phyloP scores from a whole-genome alignment of 805 yeast species.

The Kluyveromyces wickerhamii region DNA sequence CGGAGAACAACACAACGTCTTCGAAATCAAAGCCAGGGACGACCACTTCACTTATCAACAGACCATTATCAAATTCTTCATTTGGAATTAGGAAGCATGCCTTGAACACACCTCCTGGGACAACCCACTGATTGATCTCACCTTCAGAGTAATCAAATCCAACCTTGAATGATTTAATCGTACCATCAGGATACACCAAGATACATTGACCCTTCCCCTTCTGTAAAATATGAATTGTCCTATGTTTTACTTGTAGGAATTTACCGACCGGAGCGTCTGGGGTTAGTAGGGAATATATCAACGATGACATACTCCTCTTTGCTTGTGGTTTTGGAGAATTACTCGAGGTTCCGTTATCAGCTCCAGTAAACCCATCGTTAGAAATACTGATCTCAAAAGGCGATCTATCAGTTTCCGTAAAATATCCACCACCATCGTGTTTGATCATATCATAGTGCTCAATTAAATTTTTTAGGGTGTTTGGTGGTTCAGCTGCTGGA shows the following conservation, averaged over 20 bases:
- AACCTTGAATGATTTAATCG: slow-evolving; percentile 41
- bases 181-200: slow-evolving; percentile 43
- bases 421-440: slow-evolving; percentile 53
- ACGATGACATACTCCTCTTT: slow-evolving; percentile 38
- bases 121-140: slow-evolving; percentile 53
- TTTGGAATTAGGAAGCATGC: slow-evolving; percentile 44
- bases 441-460: slow-evolving; percentile 31
- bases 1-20: slow-evolving; percentile 41
- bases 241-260: slow-evolving; percentile 42
- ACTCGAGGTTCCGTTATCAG: slow-evolving; percentile 5
- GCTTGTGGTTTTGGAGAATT: slow-evolving; percentile 4
- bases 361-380: slow-evolving; percentile 3
- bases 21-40: slow-evolving; percentile 55
- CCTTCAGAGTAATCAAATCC: slow-evolving; percentile 43
- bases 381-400: slow-evolving; percentile 37
- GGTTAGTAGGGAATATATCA: slow-evolving; percentile 46
- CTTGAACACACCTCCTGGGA: slow-evolving; percentile 53
- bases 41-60: slow-evolving; percentile 49
- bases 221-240: slow-evolving; percentile 49
- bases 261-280: slow-evolving; percentile 45
- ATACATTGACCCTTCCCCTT: slow-evolving; percentile 51
- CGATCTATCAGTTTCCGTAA: slow-evolving; percentile 48
- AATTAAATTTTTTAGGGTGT: slow-evolving; percentile 28
- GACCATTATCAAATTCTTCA: slow-evolving; percentile 31
- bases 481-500: slow-evolving; percentile 19